These are phyloP conservation scores for Botrytis hyacinthi DNA, from an alignment of 2,329 filamentous ascomycete genomes.

Conservation along the genomic window DNA sequence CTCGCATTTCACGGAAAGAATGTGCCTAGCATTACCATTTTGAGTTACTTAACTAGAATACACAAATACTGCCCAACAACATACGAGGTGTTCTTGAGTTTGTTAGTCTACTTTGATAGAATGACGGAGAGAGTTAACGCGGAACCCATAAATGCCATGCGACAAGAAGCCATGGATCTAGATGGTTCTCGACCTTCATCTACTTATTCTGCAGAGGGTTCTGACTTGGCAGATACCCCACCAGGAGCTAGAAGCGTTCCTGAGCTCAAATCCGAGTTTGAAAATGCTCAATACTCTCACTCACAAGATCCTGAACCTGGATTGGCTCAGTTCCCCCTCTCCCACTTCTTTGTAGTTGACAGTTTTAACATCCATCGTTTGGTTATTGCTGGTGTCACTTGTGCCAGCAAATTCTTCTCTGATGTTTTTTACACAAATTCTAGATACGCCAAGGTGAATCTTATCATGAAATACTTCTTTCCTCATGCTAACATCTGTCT, in stretches of 20 bases:
- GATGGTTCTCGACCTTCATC: conserved; percentile 34
- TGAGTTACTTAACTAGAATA: conserved; percentile 92
- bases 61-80: conserved; percentile 99
- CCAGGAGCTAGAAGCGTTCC: conserved; percentile 34
- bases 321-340: conserved; percentile 42
- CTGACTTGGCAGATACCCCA: conserved; percentile 36
- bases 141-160: conserved; percentile 66
- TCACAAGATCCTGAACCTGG: conserved; percentile 30
- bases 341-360: conserved; percentile 88
- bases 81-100: conserved; percentile 93
- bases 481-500: conserved; percentile 3
- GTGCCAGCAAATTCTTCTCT: conserved; percentile 98
- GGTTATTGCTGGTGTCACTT: conserved; percentile 95
- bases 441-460: conserved; percentile 88
- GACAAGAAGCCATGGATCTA: conserved; percentile 39
- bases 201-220: conserved; percentile 35
- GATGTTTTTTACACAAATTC: conserved; percentile 99
- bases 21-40: conserved; percentile 91
- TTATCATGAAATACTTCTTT: neutral
- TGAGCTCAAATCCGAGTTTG: conserved; percentile 31
- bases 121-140: conserved; percentile 97
- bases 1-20: conserved; percentile 98
- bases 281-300: conserved; percentile 35
- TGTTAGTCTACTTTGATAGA: conserved; percentile 96
- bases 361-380: conserved; percentile 98